Percentiles rank a stretch among this genome's conserved stretches.
Conservation (phyloP, 306 rosid genomes). For the Prunus kanzakura region DNA sequence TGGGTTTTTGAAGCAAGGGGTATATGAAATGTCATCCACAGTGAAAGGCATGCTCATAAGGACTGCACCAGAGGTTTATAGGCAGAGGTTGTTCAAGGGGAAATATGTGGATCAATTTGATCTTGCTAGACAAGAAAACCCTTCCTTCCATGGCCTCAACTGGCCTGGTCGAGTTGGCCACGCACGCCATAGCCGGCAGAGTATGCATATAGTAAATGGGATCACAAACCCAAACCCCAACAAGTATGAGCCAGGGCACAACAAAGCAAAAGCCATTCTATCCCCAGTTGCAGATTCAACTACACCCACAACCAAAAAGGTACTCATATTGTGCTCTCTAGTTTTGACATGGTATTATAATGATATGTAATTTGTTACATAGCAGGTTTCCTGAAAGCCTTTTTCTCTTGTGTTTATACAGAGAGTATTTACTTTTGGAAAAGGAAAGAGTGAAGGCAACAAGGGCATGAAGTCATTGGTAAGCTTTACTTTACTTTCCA, state of each 20-base stretch:
- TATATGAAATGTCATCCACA: constrained; percentile 46
- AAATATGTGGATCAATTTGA: constrained; percentile 22
- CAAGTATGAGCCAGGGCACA: constrained; percentile 18
- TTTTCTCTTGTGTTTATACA: constrained; percentile 38
- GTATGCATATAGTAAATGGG: constrained; percentile 10
- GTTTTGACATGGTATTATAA: neutral
- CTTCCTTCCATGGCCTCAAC: neutral
- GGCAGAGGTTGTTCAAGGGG: constrained; percentile 30
- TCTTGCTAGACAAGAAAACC: constrained; percentile 12
- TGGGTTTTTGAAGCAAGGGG: neutral
- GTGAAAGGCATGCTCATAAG: constrained; percentile 60
- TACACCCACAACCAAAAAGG: constrained; percentile 74
- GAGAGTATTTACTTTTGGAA: constrained; percentile 90
- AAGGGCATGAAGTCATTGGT: constrained; percentile 92
- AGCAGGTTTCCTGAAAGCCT: constrained; percentile 3
- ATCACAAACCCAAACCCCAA: constrained; percentile 22
- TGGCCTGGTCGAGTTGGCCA: constrained; percentile 17
- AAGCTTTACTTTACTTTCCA: constrained; percentile 29
- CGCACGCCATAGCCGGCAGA: constrained; percentile 6
- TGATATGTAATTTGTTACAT: neutral
- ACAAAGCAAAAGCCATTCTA: constrained; percentile 43
- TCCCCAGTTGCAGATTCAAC: constrained; percentile 42
- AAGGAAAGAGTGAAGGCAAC: constrained; percentile 91
- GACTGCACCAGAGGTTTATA: constrained; percentile 37
- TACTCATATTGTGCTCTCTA: neutral